These are phyloP conservation scores for Coemansia sp. DNA, from an alignment of 192 early-diverging fungal species.

Conservation along the genomic window DNA sequence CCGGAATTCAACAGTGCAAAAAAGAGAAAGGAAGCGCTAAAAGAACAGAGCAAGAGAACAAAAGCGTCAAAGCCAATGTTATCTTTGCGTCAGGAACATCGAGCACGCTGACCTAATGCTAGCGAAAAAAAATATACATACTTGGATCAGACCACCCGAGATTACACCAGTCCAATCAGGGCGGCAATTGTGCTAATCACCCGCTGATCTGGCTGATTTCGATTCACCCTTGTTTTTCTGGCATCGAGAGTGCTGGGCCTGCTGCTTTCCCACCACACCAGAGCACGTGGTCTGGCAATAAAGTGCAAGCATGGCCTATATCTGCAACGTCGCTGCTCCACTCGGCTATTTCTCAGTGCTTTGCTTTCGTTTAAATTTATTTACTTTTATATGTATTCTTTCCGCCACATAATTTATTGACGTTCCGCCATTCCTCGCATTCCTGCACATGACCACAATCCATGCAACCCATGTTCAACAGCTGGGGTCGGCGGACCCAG, in stretches of 20 bases:
- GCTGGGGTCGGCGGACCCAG: conserved; percentile 42
- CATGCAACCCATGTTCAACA: conserved; percentile 25
- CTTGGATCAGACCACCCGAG: no score
- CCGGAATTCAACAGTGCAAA: neutral
- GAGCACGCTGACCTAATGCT: neutral
- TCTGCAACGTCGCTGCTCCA: no score
- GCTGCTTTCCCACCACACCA: neutral
- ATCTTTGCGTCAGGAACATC: neutral
- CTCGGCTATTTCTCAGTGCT: no score
- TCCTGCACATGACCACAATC: neutral
- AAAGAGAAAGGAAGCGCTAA: neutral
- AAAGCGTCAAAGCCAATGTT: neutral
- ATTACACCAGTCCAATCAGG: no score
- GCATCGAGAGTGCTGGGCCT: no score
- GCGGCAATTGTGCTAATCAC: no score
- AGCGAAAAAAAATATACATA: neutral
- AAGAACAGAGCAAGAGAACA: neutral
- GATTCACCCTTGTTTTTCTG: no score
- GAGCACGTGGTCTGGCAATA: no score
- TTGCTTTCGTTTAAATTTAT: neutral
- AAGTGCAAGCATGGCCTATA: no score
- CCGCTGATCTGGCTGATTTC: conserved; percentile 3
- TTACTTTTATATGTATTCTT: neutral
- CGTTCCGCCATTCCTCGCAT: conserved; percentile 11
- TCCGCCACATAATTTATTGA: no score